Evolutionary conservation across 2,329 filamentous ascomycete species (phyloP).

Genomic region (Stromatinia cepivora): DNA sequence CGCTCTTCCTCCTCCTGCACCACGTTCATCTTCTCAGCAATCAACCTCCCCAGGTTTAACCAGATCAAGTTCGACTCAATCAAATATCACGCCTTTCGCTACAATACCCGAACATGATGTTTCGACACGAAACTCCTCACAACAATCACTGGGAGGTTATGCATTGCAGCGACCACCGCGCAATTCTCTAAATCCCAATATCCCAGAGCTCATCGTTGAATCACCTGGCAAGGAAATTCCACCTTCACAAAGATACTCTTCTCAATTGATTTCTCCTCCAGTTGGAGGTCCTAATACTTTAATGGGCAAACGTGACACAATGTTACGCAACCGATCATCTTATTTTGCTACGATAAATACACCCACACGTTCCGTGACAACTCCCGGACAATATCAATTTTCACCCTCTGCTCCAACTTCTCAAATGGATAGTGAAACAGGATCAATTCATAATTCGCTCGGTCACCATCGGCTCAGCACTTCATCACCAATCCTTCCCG

Average conservation of each 20-base stretch:
- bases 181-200: conserved; percentile 40
- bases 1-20: conserved; percentile 25
- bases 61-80: conserved; percentile 31
- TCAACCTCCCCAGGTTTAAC: conserved; percentile 25
- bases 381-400: conserved; percentile 31
- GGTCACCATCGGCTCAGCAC: background rate
- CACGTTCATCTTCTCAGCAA: conserved; percentile 30
- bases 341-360: conserved; percentile 20
- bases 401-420: background rate
- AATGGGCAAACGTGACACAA: conserved; percentile 54
- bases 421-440: conserved; percentile 44
- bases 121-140: background rate
- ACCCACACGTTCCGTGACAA: conserved; percentile 22
- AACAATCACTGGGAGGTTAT: conserved; percentile 10
- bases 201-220: conserved; percentile 41
- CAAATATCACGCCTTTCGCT: conserved; percentile 22
- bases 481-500: conserved; percentile 41
- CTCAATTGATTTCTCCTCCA: conserved; percentile 32
- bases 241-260: background rate
- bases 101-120: background rate
- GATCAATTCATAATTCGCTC: conserved; percentile 41
- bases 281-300: conserved; percentile 46
- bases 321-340: conserved; percentile 44
- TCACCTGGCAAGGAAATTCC: conserved; percentile 41
- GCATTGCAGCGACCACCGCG: conserved; percentile 33